phyloP scores from a whole-genome alignment of 345 rosid species.

The Conringia planisiliqua region DNA sequence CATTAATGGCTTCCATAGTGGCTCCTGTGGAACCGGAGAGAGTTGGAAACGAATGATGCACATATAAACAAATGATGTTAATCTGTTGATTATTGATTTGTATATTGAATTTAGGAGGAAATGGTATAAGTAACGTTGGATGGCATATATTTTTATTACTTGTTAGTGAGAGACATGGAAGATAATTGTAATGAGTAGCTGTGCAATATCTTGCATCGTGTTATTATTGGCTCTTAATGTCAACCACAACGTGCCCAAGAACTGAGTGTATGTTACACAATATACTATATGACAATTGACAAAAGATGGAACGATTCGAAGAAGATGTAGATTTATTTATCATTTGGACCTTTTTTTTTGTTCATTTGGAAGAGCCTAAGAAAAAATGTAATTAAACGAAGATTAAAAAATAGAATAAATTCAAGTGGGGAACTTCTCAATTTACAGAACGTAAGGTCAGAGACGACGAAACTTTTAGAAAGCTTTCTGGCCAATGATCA shows the following conservation, averaged over 20 bases:
- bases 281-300: background rate
- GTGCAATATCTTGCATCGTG: conserved; percentile 20
- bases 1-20: conserved; percentile 22
- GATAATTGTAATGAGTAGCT: conserved; percentile 14
- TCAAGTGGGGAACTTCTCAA: background rate
- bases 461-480: background rate
- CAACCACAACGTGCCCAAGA: conserved; percentile 24
- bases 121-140: background rate
- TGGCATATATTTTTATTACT: background rate
- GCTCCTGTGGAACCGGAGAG: background rate
- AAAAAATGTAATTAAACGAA: background rate
- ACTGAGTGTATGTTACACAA: background rate
- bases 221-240: conserved; percentile 26
- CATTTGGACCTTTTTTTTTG: background rate
- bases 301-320: background rate
- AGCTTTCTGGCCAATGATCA: background rate
- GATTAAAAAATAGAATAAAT: background rate
- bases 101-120: background rate
- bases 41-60: background rate
- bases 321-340: background rate
- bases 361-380: background rate
- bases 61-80: background rate
- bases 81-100: background rate
- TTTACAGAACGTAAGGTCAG: background rate
- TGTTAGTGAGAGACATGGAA: conserved; percentile 21